A percentile compares a stretch with the other conserved stretches of the same genome.
Conservation (phyloP, 2,329 filamentous ascomycete genomes). For the Cladophialophora exuberans region DNA sequence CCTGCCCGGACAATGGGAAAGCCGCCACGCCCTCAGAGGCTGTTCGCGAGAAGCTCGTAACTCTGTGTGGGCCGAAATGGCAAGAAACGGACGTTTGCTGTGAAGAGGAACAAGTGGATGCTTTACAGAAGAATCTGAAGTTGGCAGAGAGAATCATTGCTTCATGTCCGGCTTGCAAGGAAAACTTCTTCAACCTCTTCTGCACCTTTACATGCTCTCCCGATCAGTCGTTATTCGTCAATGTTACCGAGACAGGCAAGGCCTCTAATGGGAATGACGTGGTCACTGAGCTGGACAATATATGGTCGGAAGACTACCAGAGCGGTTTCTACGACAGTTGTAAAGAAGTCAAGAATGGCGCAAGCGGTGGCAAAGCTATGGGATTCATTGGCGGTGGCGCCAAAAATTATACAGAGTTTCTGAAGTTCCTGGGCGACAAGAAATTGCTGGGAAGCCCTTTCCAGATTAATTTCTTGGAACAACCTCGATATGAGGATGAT, state of each 20-base stretch:
- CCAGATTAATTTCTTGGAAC: conserved; percentile 86
- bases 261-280: conserved; percentile 58
- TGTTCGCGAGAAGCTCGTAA: conserved; percentile 75
- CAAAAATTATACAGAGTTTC: conserved; percentile 81
- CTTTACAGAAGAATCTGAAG: conserved; percentile 80
- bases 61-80: conserved; percentile 88
- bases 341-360: conserved; percentile 98
- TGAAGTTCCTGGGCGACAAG: conserved; percentile 92
- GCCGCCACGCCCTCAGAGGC: conserved; percentile 74
- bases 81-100: conserved; percentile 83
- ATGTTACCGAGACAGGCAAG: conserved; percentile 75
- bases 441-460: conserved; percentile 88
- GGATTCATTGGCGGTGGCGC: conserved; percentile 94
- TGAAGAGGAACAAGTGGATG: conserved; percentile 76
- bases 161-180: conserved; percentile 93
- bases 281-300: conserved; percentile 89
- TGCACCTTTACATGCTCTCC: conserved; percentile 98
- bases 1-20: conserved; percentile 87
- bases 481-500: conserved; percentile 60
- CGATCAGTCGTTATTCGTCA: conserved; percentile 92
- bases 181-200: conserved; percentile 98
- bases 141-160: conserved; percentile 87
- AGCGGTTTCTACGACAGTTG: conserved; percentile 93
- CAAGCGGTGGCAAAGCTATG: conserved; percentile 91
- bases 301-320: conserved; percentile 83